Conservation (phyloP, 148 eudicot genomes). For the Mesembryanthemum crystallinum region DNA sequence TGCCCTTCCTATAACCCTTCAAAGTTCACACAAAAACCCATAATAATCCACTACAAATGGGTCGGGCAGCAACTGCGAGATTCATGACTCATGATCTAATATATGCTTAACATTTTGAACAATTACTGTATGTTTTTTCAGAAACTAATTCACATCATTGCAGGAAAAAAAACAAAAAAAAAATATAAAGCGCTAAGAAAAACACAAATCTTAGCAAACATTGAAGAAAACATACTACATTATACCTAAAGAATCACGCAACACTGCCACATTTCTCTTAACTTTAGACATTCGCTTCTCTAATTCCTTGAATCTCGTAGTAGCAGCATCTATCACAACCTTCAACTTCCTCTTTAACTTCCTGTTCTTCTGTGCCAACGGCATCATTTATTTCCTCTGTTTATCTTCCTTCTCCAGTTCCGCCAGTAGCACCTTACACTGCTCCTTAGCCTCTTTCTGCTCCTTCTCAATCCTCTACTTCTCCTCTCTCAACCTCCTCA, state of each 20-base stretch:
- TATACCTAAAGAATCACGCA: not conserved
- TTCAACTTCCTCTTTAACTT: not conserved
- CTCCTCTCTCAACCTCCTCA: not conserved
- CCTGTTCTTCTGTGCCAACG: not conserved
- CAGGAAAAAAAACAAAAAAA: too few relatives aligned
- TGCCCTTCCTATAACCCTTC: too few relatives aligned
- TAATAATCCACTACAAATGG: too few relatives aligned
- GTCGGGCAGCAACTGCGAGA: not conserved
- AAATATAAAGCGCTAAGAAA: too few relatives aligned
- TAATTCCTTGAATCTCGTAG: not conserved
- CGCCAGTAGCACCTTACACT: not conserved
- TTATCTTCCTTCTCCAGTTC: not conserved
- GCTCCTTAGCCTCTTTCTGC: not conserved
- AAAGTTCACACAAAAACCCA: too few relatives aligned
- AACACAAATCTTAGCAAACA: too few relatives aligned
- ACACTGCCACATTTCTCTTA: not conserved
- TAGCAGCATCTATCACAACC: slow-evolving; percentile 4
- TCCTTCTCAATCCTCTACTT: not conserved
- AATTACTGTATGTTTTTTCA: too few relatives aligned
- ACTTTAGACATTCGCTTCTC: not conserved
- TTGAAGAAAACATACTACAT: too few relatives aligned
- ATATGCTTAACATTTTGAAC: too few relatives aligned
- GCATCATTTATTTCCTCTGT: not conserved
- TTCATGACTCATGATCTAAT: not conserved
- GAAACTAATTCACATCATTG: too few relatives aligned